A percentile compares a stretch with the other conserved stretches of the same genome.
Evolutionary conservation across 306 rosid species (phyloP).

Genomic region (Sesbania bispinosa): DNA sequence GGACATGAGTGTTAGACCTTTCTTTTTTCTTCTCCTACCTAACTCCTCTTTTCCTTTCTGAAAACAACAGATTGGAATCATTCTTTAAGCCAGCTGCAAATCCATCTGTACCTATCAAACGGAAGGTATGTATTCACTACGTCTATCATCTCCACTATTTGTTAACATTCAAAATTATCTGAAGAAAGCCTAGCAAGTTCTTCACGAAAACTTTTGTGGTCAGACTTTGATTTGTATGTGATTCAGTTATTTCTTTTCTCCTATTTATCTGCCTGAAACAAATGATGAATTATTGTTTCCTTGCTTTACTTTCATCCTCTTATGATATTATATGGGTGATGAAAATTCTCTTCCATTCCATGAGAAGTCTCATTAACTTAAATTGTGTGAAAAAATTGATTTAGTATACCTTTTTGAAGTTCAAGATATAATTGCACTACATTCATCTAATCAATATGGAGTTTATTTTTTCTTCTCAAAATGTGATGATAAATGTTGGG

Average conservation of each 20-base stretch:
- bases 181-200: conserved; percentile 1
- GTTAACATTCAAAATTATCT: background rate
- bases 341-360: background rate
- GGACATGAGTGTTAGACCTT: background rate
- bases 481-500: background rate
- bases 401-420: background rate
- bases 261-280: conserved; percentile 15
- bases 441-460: background rate
- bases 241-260: conserved; percentile 13
- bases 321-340: background rate
- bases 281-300: conserved; percentile 1
- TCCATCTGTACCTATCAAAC: conserved; percentile 65
- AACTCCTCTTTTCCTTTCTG: conserved; percentile 24
- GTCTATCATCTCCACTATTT: conserved; percentile 9
- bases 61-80: conserved; percentile 65
- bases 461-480: conserved; percentile 14
- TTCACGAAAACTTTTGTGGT: background rate
- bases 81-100: conserved; percentile 78
- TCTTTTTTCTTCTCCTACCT: conserved; percentile 10
- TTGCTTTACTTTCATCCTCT: conserved; percentile 5
- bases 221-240: background rate
- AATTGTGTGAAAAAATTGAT: background rate
- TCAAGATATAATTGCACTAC: background rate
- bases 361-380: background rate
- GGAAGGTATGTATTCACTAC: conserved; percentile 60